Conservation (phyloP, 2,329 filamentous ascomycete species). For the Colletotrichum filicis region DNA sequence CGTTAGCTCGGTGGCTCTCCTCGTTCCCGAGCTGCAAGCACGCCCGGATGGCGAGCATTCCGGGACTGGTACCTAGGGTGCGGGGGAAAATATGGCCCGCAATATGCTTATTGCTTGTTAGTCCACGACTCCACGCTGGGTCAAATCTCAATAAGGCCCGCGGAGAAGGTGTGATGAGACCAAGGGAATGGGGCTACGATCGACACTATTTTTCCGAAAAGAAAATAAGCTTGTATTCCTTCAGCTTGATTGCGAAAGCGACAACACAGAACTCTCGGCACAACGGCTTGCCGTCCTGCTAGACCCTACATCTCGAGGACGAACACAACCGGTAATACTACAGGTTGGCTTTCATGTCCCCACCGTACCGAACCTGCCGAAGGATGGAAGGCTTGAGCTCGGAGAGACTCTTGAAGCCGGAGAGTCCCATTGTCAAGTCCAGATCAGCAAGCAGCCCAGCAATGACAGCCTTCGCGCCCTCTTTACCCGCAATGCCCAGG, state of each 20-base stretch:
- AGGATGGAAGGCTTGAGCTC: conserved; percentile 49
- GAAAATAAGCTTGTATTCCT: conserved; percentile 9
- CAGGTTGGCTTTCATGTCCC: conserved; percentile 46
- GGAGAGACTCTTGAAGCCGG: conserved; percentile 57
- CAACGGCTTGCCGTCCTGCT: not conserved
- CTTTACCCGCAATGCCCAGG: conserved; percentile 63
- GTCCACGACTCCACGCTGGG: not conserved
- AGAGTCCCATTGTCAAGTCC: conserved; percentile 66
- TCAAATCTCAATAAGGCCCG: not conserved
- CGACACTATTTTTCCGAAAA: not conserved
- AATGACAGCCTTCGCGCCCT: conserved; percentile 63
- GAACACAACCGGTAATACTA: conserved; percentile 25
- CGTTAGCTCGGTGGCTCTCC: conserved; percentile 7
- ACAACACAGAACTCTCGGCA: not conserved
- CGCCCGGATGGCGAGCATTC: conserved; percentile 13
- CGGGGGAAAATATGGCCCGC: not conserved
- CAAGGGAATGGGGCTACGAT: not conserved
- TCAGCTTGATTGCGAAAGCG: not conserved
- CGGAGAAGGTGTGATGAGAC: not conserved
- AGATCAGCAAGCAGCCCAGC: conserved; percentile 62
- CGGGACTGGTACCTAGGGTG: not conserved
- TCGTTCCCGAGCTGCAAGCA: conserved; percentile 3
- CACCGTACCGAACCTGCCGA: conserved; percentile 46
- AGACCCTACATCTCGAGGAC: not conserved
- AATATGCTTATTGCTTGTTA: not conserved